Evolutionary conservation across 2,329 filamentous ascomycete genomes (phyloP), one percentile per base, ranked within the genome.

Genomic region (Phialophora macrospora): DNA sequence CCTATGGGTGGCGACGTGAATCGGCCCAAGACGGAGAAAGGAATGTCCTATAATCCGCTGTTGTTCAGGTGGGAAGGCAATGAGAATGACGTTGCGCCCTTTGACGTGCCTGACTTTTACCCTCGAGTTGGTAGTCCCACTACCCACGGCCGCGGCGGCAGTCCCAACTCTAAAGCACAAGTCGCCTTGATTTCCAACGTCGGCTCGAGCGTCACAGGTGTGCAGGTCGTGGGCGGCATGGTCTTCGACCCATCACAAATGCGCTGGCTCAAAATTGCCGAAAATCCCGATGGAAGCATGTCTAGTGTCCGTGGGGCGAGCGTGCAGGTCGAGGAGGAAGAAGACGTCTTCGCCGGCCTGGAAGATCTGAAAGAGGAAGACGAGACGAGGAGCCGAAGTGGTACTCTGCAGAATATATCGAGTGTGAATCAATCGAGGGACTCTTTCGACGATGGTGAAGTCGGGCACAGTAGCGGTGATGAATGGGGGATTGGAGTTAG

Each of bases 221-320:
- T 97, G 14, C 93, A 97, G 78, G 90, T 97, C 41, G 93, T 97
- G 64, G 91, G 93, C n/a, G 92, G 93, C 72, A 99, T 99, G 95
- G 90, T 98, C 9, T 99, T 98, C 76, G 95, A 99, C 75, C 95
- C 95, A 3, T 89, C 92, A 68, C 92, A 92, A 72, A 98, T 99
- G 94, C 96, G 93, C 77, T 99, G 95, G 95, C 84, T 98, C 63
- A 97, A 97, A 77, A 82, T 95, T 67, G 82, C 68, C 82, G 68
- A 70, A 51, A 66, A 70, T 20, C 32, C 61, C 17, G 63, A 65
- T n/a, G 64, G 63, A 22, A 65, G 38, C 52, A 51, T 62, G 12
- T 65, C 68, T 12, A 64, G 61, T 51, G 58, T 72, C 41, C 68
- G 71, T 17, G 62, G 64, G 41, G 75, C 73, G 3, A 76, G 77